Evolutionary conservation across 768 basidiomycete species (phyloP).

Genomic region (Sutorius australiensis): DNA sequence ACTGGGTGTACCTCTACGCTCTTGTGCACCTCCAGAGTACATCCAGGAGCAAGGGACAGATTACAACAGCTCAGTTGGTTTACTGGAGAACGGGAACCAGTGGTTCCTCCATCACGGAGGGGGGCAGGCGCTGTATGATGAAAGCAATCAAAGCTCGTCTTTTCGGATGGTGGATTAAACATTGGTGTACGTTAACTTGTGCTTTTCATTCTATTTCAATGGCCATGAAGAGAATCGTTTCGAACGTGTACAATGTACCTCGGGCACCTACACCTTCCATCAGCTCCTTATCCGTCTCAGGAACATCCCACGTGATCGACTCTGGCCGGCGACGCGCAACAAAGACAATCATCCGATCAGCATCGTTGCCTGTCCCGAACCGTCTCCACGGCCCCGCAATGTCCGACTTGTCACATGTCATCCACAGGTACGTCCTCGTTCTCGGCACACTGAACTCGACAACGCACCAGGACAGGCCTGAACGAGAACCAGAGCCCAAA

Average conservation of each 20-base stretch:
- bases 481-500: slow-evolving; percentile 76
- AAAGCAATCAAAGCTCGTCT: neutral
- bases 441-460: neutral
- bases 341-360: slow-evolving; percentile 47
- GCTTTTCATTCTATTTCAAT: slow-evolving; percentile 14
- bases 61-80: slow-evolving; percentile 46
- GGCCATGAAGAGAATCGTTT: slow-evolving; percentile 51
- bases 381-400: neutral
- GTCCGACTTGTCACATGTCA: neutral
- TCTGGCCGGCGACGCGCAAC: slow-evolving; percentile 50
- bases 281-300: slow-evolving; percentile 50
- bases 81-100: slow-evolving; percentile 54
- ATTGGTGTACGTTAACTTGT: neutral
- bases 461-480: slow-evolving; percentile 43
- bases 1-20: slow-evolving; percentile 37
- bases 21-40: slow-evolving; percentile 52
- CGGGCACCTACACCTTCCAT: slow-evolving; percentile 53
- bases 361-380: slow-evolving; percentile 26
- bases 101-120: slow-evolving; percentile 34
- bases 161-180: neutral
- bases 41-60: slow-evolving; percentile 39
- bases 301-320: slow-evolving; percentile 54
- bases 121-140: neutral
- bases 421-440: neutral
- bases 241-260: slow-evolving; percentile 53